Base-by-base conservation (phyloP, 2,329 filamentous ascomycete species). In the Septoria linicola region DNA sequence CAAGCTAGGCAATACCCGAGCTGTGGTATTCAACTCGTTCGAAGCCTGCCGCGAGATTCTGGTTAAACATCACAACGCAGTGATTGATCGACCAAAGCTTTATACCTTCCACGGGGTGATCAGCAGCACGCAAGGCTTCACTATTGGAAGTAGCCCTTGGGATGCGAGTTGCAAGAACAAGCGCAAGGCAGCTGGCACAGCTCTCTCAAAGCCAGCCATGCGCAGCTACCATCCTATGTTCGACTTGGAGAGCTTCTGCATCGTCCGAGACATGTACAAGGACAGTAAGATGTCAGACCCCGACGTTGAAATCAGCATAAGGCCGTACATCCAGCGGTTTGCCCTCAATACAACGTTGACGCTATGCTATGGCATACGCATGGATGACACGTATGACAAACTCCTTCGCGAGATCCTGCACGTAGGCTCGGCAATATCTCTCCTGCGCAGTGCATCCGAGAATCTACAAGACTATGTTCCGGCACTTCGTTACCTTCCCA, bases 81-180 rank as follows among this genome's bases (percentile, higher is more conserved):
- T 78, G 6, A 78, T 79, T 31, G 46, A 62, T 57, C 49, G 54
- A 14, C 76, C 76, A 0, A 79, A 70, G 25, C 66, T 79, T 1
- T 79, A 77, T 57, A 80, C 77, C 0, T 80, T 80, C 62, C 78
- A 80, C 54, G 76, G 75, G 2, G 67, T 80, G 41, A 78, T 80
- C 13, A 75, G 71, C 58, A 71, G 66, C 10, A 77, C 75, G 0
- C 76, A 80, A 56, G 78, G 77, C 1, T 80, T 80, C 64, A 80
- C 77, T 0, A 80, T 80, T 43, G 77, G 77, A n/a, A 74, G 71
- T 4, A 74, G 70, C 2, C 77, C 77, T 1, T 80, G 77, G 77
- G 76, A 79, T 45, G 73, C 77, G 17, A 76, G 72, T 30, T 80
- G 76, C 62, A 75, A 74, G 58, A 79, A 76, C 56, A 78, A 78